phyloP scores from a whole-genome alignment of 2,329 filamentous ascomycete species.

The Monosporascus cannonballus region DNA sequence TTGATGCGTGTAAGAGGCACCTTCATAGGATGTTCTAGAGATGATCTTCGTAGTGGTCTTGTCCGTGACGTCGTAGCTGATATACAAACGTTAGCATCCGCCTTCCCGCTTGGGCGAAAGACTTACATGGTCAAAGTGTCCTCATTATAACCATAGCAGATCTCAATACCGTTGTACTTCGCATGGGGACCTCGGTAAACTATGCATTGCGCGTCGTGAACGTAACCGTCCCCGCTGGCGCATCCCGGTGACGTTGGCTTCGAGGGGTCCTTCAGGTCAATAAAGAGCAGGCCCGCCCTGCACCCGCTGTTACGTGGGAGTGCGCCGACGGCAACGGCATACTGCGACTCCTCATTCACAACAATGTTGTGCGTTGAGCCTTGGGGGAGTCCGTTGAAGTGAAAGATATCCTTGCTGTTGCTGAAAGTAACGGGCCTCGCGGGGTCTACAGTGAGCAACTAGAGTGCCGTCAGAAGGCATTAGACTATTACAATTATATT shows the following conservation, averaged over 20 bases:
- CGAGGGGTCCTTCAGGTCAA: slow-evolving; percentile 48
- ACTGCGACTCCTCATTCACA: slow-evolving; percentile 41
- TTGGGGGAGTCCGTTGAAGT: slow-evolving; percentile 22
- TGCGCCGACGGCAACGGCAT: slow-evolving; percentile 39
- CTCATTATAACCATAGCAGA: slow-evolving; percentile 53
- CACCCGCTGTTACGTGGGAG: slow-evolving; percentile 36
- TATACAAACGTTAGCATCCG: too few relatives aligned
- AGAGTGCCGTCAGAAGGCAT: too few relatives aligned
- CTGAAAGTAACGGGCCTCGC: slow-evolving; percentile 29
- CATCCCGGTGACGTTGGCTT: slow-evolving; percentile 49
- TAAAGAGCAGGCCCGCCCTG: slow-evolving; percentile 48
- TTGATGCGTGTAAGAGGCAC: slow-evolving; percentile 53
- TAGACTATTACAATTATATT: too few relatives aligned
- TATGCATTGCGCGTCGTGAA: slow-evolving; percentile 51
- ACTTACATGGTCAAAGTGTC: slow-evolving; percentile 40
- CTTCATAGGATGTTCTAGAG: slow-evolving; percentile 48
- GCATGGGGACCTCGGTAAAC: slow-evolving; percentile 45
- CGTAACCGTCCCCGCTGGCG: slow-evolving; percentile 48
- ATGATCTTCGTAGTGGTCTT: slow-evolving; percentile 32
- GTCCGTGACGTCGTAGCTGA: too few relatives aligned
- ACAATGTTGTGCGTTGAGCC: slow-evolving; percentile 49
- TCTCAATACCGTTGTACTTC: slow-evolving; percentile 41
- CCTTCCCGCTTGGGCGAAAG: too few relatives aligned
- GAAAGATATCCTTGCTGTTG: slow-evolving; percentile 29
- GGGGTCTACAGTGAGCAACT: slow-evolving; percentile 39